Evolutionary conservation across 306 rosid species (phyloP), one percentile per base, ranked within the genome.

Genomic region (Lathyrus aphaca): DNA sequence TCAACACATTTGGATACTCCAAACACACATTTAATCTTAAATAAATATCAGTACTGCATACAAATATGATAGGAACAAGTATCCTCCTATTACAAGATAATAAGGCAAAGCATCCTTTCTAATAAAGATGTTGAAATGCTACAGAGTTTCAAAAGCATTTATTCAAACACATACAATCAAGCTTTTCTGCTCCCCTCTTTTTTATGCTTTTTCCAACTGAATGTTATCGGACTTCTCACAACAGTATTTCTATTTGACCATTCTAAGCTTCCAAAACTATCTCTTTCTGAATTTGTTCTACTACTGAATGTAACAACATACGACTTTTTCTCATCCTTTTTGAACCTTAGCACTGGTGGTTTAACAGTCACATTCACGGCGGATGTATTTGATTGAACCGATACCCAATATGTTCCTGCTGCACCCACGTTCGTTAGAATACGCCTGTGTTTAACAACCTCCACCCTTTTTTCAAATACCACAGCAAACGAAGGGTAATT

Each of bases 401-500:
- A 70, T 4, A 46, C 89, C 61, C 73, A 86, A 74, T 86, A 91
- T 0, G 84, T n/a, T n/a, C n/a, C n/a, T n/a, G n/a, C n/a, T n/a
- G n/a, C n/a, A n/a, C n/a, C n/a, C n/a, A n/a, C n/a, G n/a, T n/a
- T 37, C 8, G 89, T 83, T 0, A 91, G 75, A 5, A 81, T 83
- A 30, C 97, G 65, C 2, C 65, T 73, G 75, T 85, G 75, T 81
- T 83, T 88, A 21, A 21, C 23, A 27, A 27, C 29, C 1, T 37
- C 4, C 0, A 17, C 1, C 13, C 70, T 72, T 30, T 74, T 3
- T 1, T 72, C 45, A 18, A 88, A 88, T 3, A 77, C 79, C 35
- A 87, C 96, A 0, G 75, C 77, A 69, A 85, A 44, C 29, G 3
- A 27, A 27, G 97, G 96, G 74, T 88, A 91, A 68, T 91, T 91